These are phyloP conservation scores for Tolypocladium album DNA, from an alignment of 2,329 filamentous ascomycete genomes.

Conservation along the genomic window DNA sequence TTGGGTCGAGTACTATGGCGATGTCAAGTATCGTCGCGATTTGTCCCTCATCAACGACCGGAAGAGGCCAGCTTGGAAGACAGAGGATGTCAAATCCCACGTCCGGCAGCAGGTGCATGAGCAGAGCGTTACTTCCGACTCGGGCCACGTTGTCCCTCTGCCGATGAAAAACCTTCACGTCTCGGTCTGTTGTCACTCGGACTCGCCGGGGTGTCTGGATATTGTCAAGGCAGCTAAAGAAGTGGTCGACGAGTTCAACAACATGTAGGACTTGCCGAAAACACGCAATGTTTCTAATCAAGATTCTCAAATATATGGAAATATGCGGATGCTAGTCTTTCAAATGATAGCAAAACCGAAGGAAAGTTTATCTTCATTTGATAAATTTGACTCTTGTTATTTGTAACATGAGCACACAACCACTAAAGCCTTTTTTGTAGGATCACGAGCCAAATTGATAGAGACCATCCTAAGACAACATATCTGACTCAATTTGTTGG, in stretches of 20 bases:
- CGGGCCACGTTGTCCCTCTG: not conserved
- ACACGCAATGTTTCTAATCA: too few relatives aligned
- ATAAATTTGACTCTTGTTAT: too few relatives aligned
- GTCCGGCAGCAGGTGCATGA: constrained; percentile 1
- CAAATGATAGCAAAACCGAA: too few relatives aligned
- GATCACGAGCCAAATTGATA: too few relatives aligned
- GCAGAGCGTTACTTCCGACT: not conserved
- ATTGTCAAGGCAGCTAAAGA: constrained; percentile 28
- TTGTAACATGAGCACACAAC: too few relatives aligned
- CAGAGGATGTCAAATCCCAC: constrained; percentile 1
- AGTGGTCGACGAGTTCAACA: constrained; percentile 29
- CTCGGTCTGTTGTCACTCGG: constrained; percentile 35
- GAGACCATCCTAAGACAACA: too few relatives aligned
- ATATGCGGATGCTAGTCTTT: too few relatives aligned
- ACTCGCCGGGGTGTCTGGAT: constrained; percentile 31
- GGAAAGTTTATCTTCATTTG: too few relatives aligned
- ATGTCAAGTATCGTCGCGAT: constrained; percentile 16
- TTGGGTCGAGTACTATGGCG: constrained; percentile 15
- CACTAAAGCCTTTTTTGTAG: too few relatives aligned
- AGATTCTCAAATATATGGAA: too few relatives aligned
- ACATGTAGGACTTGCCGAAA: too few relatives aligned
- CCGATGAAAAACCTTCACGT: constrained; percentile 27
- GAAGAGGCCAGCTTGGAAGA: constrained; percentile 29
- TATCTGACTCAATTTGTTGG: too few relatives aligned
- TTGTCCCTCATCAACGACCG: constrained; percentile 24